A percentile compares a stretch with the other conserved stretches of the same genome.
Conservation (phyloP, 495 filamentous ascomycete genomes). For the Podospora pseudopauciseta region DNA sequence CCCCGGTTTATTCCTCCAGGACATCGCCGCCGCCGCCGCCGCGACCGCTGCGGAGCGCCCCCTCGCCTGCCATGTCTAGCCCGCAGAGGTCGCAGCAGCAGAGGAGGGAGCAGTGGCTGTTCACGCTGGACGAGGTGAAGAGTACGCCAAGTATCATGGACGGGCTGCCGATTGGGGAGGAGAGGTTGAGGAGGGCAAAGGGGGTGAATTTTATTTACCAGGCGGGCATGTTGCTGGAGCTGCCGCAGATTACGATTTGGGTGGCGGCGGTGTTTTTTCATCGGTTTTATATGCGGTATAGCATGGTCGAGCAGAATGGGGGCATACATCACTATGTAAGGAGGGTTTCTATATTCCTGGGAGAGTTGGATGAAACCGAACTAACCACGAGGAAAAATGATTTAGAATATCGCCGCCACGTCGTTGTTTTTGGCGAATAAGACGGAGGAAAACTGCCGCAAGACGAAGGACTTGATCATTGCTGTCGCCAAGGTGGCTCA, state of each 20-base stretch:
- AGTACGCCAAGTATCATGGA: constrained; percentile 81
- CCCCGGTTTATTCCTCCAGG: constrained; percentile 46
- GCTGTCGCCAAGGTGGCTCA: constrained; percentile 92
- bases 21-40: constrained; percentile 51
- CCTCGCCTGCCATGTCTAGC: constrained; percentile 37
- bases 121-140: constrained; percentile 75
- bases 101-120: constrained; percentile 73
- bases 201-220: constrained; percentile 95
- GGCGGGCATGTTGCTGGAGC: constrained; percentile 85
- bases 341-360: background rate
- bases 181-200: constrained; percentile 75
- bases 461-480: constrained; percentile 87
- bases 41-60: constrained; percentile 39
- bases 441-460: constrained; percentile 91
- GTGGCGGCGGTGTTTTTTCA: constrained; percentile 94
- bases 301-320: constrained; percentile 65
- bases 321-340: constrained; percentile 79
- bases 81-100: constrained; percentile 30
- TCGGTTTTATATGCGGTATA: constrained; percentile 86
- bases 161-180: constrained; percentile 69
- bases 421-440: constrained; percentile 92
- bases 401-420: constrained; percentile 74
- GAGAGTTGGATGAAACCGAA: no score
- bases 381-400: no score
- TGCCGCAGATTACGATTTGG: constrained; percentile 85